Evolutionary conservation across 345 rosid genomes (phyloP), one percentile per base, ranked within the genome.

Genomic region (Boechera retrofracta): DNA sequence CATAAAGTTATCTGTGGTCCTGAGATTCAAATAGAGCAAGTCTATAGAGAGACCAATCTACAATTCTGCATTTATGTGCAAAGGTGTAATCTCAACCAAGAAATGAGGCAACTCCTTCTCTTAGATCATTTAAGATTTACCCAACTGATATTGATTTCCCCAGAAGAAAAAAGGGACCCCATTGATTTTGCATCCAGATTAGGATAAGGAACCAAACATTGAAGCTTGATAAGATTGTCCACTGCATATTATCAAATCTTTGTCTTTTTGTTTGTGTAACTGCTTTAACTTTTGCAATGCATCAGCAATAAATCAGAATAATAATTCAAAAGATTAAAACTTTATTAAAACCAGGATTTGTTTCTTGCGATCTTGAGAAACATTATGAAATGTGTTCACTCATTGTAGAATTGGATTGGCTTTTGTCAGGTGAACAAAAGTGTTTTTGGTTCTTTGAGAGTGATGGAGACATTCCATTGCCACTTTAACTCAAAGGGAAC

Each of bases 401-500:
- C 12, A 85, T 84, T 82, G 81, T 79, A 74, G 73, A 73, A 74
- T 74, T 82, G 77, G 61, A 5, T 65, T 72, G 77, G 80, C 71
- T 66, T 65, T 72, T 78, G 56, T 65, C 77, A 78, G 81, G 81
- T 72, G 66, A 77, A 58, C 31, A 31, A 51, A 78, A 78, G 77
- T 58, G 77, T 58, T 56, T 55, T 64, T 65, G 66, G 77, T 80
- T 81, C 80, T 79, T 72, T 86, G 68, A 77, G 91, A 81, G 85
- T 87, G 92, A 89, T 83, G 80, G 96, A 80, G 94, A 89, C 94
- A 78, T 82, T 81, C 83, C 97, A 45, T 88, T 85, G 83, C 90
- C 29, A 48, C 77, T 72, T 72, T 72, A 65, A 72, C 89, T 87
- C 83, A 62, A 89, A 86, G 82, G 54, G 74, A 86, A 10, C 86